Evolutionary conservation across 306 rosid species (phyloP), one percentile per base, ranked within the genome.

Genomic region (Cyamopsis tetragonoloba): DNA sequence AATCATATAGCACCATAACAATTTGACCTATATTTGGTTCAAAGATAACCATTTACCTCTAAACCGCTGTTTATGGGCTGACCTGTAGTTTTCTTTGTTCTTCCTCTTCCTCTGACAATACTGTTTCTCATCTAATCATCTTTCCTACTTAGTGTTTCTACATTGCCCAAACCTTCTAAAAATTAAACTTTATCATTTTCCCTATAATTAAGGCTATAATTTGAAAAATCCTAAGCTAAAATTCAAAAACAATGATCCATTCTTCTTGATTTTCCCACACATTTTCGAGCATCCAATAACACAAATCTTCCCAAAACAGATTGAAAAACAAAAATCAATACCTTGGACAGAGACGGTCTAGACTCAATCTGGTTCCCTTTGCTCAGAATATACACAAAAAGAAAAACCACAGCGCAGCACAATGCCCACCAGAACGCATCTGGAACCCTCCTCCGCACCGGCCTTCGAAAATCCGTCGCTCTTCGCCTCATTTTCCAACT

Each of bases 341-440:
- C 96, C 81, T 83, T 81, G 9, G 86, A 17, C 38, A 88, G 78
- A 53, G 71, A 76, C 2, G 96, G 93, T 71, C 85, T 83, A 31
- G 98, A 81, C 78, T 89, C 91, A 69, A 87, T 84, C 80, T 83
- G 91, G 77, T 59, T 79, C 37, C 89, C 98, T 80, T 78, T 87
- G 83, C 81, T 83, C 13, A 89, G 74, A 66, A 84, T 68, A 80
- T 75, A 87, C 19, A 92, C 51, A 81, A 92, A 89, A 4, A 92
- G 87, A 80, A 89, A 58, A 73, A 86, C 66, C 42, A 89, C 93
- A 18, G 81, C 78, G 17, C 86, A 82, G 24, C 89, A 89, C 73
- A 92, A 73, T 56, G 77, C 79, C 87, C 86, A 87, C 96, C 96
- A 92, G 3, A 82, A 63, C 3, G 68, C 86, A 78, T 86, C 95